Conservation (phyloP, 2,329 filamentous ascomycete genomes). For the Ceratocystis variospora region DNA sequence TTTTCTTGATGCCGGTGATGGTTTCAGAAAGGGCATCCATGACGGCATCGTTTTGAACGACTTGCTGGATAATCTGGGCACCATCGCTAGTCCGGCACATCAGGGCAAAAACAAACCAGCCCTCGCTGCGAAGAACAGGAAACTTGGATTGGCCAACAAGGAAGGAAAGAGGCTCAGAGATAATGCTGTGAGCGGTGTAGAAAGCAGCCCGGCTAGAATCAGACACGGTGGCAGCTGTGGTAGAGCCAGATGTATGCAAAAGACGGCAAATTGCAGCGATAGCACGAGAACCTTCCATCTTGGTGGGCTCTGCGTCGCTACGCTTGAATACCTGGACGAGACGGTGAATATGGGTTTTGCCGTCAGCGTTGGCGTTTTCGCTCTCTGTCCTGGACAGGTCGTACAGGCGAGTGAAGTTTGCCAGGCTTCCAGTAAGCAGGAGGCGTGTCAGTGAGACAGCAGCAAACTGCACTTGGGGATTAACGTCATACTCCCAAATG, state of each 20-base stretch:
- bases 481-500: constrained; percentile 39
- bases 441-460: constrained; percentile 45
- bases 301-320: constrained; percentile 37
- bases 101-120: constrained; percentile 49
- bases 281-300: constrained; percentile 45
- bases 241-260: constrained; percentile 29
- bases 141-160: constrained; percentile 45
- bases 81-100: constrained; percentile 41
- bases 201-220: constrained; percentile 28
- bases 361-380: constrained; percentile 18
- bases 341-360: constrained; percentile 20
- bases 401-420: constrained; percentile 40
- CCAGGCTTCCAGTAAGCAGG: constrained; percentile 38
- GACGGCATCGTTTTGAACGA: constrained; percentile 27
- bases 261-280: constrained; percentile 40
- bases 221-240: constrained; percentile 24
- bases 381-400: constrained; percentile 28
- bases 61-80: constrained; percentile 31
- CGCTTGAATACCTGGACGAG: constrained; percentile 29
- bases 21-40: constrained; percentile 9
- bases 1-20: constrained; percentile 12
- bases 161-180: constrained; percentile 34
- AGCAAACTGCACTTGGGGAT: constrained; percentile 46
- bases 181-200: constrained; percentile 32
- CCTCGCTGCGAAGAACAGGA: constrained; percentile 45